Percentiles rank a stretch among this genome's conserved stretches.
phyloP scores from a whole-genome alignment of 2,329 filamentous ascomycete species.

The Pestalotiopsis sp. region DNA sequence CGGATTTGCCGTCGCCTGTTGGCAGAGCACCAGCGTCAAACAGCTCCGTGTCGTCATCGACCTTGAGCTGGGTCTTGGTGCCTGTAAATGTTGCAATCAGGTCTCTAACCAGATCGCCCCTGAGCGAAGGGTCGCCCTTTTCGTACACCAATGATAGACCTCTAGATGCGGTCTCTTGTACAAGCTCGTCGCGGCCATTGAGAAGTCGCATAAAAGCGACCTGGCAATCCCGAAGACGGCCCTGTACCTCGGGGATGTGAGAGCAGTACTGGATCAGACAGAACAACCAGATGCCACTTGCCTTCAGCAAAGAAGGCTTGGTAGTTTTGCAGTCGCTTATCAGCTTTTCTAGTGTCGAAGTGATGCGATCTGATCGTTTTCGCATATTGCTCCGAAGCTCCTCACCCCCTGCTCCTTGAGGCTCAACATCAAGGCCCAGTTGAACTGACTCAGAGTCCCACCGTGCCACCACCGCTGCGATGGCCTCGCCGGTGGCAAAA shows the following conservation, averaged over 20 bases:
- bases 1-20: slow-evolving; percentile 83
- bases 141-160: slow-evolving; percentile 94
- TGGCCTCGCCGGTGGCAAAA: slow-evolving; percentile 86
- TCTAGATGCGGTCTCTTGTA: slow-evolving; percentile 92
- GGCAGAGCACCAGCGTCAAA: slow-evolving; percentile 91
- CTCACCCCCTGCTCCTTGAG: slow-evolving; percentile 37
- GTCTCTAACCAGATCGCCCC: slow-evolving; percentile 82
- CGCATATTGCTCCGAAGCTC: slow-evolving; percentile 32
- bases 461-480: slow-evolving; percentile 75
- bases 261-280: slow-evolving; percentile 90
- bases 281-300: slow-evolving; percentile 93
- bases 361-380: slow-evolving; percentile 45
- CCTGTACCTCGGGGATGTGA: slow-evolving; percentile 73
- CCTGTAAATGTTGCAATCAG: slow-evolving; percentile 89
- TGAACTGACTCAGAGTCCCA: slow-evolving; percentile 84
- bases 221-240: slow-evolving; percentile 77
- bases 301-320: slow-evolving; percentile 88
- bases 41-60: slow-evolving; percentile 87
- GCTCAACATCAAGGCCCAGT: slow-evolving; percentile 75
- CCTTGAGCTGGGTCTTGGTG: slow-evolving; percentile 73
- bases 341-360: slow-evolving; percentile 69
- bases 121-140: slow-evolving; percentile 79
- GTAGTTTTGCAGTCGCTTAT: slow-evolving; percentile 78
- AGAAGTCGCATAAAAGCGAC: slow-evolving; percentile 86
- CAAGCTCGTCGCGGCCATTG: slow-evolving; percentile 86